These are phyloP conservation scores for Pseudofabraea citricarpa DNA, from an alignment of 2,329 filamentous ascomycete species.

Conservation along the genomic window DNA sequence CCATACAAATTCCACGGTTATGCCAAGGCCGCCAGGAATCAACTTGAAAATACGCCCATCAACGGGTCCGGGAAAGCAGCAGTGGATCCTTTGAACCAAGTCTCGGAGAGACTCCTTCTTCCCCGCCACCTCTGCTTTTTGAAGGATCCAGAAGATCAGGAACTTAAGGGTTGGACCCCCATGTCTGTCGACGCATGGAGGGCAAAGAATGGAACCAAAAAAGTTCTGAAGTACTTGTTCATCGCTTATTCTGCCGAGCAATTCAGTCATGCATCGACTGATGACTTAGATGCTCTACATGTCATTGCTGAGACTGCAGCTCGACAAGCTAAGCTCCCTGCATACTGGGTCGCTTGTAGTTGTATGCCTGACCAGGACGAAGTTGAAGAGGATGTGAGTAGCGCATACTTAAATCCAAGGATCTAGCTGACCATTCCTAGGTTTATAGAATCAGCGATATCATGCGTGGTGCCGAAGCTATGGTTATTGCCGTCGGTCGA, in stretches of 20 bases:
- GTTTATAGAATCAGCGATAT: constrained; percentile 16
- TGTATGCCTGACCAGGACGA: constrained; percentile 7
- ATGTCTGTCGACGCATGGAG: too few relatives aligned
- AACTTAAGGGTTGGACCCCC: too few relatives aligned
- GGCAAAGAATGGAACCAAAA: too few relatives aligned
- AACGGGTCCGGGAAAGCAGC: not conserved
- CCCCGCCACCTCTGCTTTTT: not conserved
- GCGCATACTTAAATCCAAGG: too few relatives aligned
- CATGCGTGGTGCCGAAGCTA: constrained; percentile 9
- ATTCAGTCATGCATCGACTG: not conserved
- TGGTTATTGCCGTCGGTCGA: constrained; percentile 4
- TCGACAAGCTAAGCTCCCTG: not conserved
- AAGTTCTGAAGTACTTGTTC: constrained; percentile 5
- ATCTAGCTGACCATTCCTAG: too few relatives aligned
- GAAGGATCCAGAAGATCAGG: not conserved
- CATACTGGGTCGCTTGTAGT: constrained; percentile 12
- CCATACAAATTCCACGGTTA: not conserved
- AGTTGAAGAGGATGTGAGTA: constrained; percentile 12
- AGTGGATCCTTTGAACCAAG: not conserved
- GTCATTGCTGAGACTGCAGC: not conserved
- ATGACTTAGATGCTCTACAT: constrained; percentile 1
- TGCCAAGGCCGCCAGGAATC: not conserved
- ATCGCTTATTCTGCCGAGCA: constrained; percentile 6
- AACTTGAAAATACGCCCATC: not conserved
- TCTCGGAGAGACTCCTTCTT: not conserved